phyloP scores from a whole-genome alignment of 1,139 yeast genomes.

The Geotrichum aggregatum region DNA sequence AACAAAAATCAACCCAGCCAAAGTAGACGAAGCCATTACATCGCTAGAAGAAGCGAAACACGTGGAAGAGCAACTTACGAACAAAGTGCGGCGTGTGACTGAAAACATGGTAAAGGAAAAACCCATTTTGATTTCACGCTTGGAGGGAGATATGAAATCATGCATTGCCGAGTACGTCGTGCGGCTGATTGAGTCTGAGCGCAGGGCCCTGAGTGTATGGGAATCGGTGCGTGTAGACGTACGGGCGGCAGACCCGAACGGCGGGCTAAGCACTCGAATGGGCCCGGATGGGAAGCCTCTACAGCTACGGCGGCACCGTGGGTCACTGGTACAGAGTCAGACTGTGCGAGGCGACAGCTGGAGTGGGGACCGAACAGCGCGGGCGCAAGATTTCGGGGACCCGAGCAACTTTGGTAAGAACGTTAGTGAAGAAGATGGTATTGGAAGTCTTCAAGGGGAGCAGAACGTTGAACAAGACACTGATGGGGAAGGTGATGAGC shows the following conservation, averaged over 20 bases:
- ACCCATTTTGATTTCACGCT: conserved; percentile 50
- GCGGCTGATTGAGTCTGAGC: conserved; percentile 77
- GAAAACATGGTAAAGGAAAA: conserved; percentile 80
- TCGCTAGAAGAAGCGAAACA: conserved; percentile 77
- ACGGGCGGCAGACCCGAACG: conserved; percentile 68
- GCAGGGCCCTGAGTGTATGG: conserved; percentile 71
- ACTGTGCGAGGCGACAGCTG: conserved; percentile 58
- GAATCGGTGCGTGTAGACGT: conserved; percentile 72
- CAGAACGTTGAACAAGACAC: conserved; percentile 25
- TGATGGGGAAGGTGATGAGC: conserved; percentile 29
- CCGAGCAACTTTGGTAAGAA: conserved; percentile 23
- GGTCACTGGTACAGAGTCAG: conserved; percentile 38
- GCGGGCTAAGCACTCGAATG: conserved; percentile 71
- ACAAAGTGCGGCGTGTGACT: conserved; percentile 76
- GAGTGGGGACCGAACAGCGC: conserved; percentile 47
- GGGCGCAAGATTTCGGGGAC: conserved; percentile 38
- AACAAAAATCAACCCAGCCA: conserved; percentile 74
- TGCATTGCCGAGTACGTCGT: conserved; percentile 60
- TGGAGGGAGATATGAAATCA: conserved; percentile 53
- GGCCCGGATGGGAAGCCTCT: conserved; percentile 61
- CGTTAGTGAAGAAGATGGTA: conserved; percentile 27
- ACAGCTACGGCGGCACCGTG: conserved; percentile 26
- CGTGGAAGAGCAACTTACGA: conserved; percentile 66
- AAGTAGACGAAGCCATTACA: conserved; percentile 85
- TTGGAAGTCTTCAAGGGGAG: not conserved